Evolutionary conservation across 352 stramenopile species (phyloP), one percentile per base, ranked within the genome.

Genomic region (Globisporangium polare): DNA sequence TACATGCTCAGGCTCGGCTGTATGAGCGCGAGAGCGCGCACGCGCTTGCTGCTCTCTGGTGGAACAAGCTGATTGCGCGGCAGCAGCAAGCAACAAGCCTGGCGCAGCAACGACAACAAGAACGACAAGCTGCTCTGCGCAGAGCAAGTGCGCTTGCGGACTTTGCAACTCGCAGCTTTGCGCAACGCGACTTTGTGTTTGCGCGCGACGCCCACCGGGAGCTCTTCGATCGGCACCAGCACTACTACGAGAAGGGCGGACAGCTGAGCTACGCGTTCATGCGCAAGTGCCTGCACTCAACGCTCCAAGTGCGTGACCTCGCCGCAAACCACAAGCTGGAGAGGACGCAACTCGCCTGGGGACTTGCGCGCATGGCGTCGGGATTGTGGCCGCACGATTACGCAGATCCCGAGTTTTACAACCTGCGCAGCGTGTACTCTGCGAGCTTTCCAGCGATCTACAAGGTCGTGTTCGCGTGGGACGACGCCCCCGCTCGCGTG

Each of bases 391-490:
- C 9, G n/a, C 42, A 41, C 3, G 43, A 17, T 13, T 33, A 45
- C 0, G 43, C 66, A 31, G n/a, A 35, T 5, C 47, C 29, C 3
- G 10, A 67, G 29, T 82, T 66, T 53, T 80, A 77, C 58, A 52
- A n/a, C 6, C n/a, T 80, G 39, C 71, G 73, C 20, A 10, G n/a
- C 6, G 22, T 78, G 17, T 84, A 73, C 58, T 62, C 27, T 35
- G 33, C 9, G n/a, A 55, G 42, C 26, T 84, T 82, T 27, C 64
- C 61, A 31, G 45, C 45, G 5, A 80, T 84, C 49, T 75, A 80
- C 49, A 55, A 59, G 13, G 58, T 53, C 5, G 60, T 77, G 17
- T 82, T 84, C 46, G 66, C 53, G 8, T 77, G 71, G 71, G 37
- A 78, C n/a, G 73, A 77, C 41, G 58, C 37, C 1, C 73, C 63